These are phyloP conservation scores for Urochloa ruziziensis DNA, from an alignment of 176 grass and related monocot species.

Conservation along the genomic window DNA sequence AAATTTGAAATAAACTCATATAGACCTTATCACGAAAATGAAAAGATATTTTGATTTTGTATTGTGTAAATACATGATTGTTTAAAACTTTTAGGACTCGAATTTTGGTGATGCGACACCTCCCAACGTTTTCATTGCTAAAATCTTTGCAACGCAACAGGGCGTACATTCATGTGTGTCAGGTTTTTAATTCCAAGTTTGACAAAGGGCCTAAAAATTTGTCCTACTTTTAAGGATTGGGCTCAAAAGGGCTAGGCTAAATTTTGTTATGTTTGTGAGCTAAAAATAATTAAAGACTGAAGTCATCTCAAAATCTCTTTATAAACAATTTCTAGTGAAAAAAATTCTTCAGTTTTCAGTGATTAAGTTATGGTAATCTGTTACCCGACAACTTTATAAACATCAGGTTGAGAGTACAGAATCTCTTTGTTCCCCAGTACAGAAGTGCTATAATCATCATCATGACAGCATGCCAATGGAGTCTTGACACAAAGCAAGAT, in stretches of 20 bases:
- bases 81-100: neutral
- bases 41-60: neutral
- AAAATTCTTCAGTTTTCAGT: neutral
- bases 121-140: neutral
- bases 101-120: neutral
- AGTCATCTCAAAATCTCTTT: too few relatives aligned
- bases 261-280: too few relatives aligned
- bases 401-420: constrained; percentile 26
- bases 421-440: constrained; percentile 2
- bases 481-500: constrained; percentile 34
- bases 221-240: too few relatives aligned
- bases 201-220: too few relatives aligned
- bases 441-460: constrained; percentile 24
- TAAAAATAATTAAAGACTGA: too few relatives aligned
- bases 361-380: neutral
- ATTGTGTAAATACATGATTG: neutral
- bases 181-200: neutral
- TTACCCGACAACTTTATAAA: constrained; percentile 10
- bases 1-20: too few relatives aligned
- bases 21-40: too few relatives aligned
- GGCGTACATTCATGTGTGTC: neutral
- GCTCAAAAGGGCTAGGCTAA: too few relatives aligned
- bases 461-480: constrained; percentile 14
- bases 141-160: neutral
- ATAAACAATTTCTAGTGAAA: neutral